These are phyloP conservation scores for Amaranthus cruentus DNA, from an alignment of 148 eudicot species.

Conservation along the genomic window DNA sequence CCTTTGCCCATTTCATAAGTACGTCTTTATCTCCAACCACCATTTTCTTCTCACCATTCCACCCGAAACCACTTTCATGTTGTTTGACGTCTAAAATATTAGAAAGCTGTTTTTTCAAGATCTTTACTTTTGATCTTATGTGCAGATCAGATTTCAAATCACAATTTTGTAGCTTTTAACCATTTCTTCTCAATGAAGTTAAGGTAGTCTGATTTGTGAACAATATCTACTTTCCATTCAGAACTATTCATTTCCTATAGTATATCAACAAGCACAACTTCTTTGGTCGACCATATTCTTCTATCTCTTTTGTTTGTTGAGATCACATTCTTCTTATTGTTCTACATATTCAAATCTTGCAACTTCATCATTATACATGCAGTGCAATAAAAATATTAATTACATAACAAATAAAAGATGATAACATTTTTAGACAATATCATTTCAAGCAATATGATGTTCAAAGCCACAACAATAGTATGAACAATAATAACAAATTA, in stretches of 20 bases:
- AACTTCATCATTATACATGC: not conserved
- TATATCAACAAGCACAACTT: not conserved
- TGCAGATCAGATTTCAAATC: slow-evolving; percentile 7
- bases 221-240: slow-evolving; percentile 2
- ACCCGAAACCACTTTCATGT: slow-evolving; percentile 8
- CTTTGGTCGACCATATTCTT: not conserved
- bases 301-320: not conserved
- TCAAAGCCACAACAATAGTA: not conserved
- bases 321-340: not conserved
- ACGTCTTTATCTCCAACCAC: not conserved
- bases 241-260: not conserved
- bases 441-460: not conserved
- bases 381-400: not conserved
- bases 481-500: not conserved
- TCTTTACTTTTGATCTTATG: slow-evolving; percentile 5
- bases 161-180: not conserved
- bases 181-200: slow-evolving; percentile 4
- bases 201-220: slow-evolving; percentile 1
- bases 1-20: slow-evolving; percentile 11
- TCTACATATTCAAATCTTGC: not conserved
- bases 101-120: not conserved
- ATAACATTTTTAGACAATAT: not conserved
- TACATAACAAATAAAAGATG: not conserved
- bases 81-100: slow-evolving; percentile 3
- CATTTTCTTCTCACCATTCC: slow-evolving; percentile 8